These are phyloP conservation scores for Eucalyptus pumila DNA, from an alignment of 345 rosid species.

Conservation along the genomic window DNA sequence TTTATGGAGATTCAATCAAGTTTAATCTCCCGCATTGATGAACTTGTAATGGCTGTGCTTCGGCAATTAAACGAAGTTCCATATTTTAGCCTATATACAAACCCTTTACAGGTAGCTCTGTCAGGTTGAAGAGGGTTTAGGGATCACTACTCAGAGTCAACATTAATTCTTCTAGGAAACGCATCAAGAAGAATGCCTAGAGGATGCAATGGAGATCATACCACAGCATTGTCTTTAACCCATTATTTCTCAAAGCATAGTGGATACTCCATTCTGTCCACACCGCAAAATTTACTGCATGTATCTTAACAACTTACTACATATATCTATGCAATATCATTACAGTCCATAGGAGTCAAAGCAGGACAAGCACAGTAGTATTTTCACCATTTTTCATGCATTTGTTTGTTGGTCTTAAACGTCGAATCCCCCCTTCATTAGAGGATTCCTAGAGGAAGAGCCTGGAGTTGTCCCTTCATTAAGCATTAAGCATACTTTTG, in stretches of 20 bases:
- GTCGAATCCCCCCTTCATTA: neutral
- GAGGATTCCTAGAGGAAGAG: neutral
- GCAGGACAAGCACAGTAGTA: neutral
- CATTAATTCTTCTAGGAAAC: neutral
- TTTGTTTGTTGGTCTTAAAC: neutral
- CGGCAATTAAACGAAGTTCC: neutral
- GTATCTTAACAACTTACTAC: neutral
- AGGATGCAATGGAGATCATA: neutral
- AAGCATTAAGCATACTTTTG: neutral
- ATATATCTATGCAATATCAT: neutral
- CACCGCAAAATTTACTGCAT: neutral
- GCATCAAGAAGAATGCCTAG: neutral
- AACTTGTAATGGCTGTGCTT: neutral
- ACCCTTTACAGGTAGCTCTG: neutral
- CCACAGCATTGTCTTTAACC: neutral
- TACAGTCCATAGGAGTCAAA: neutral
- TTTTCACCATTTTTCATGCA: neutral
- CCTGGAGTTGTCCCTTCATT: neutral
- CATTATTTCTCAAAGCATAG: neutral
- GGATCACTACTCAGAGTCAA: neutral
- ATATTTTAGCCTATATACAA: neutral
- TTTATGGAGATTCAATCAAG: neutral
- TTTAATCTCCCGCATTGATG: neutral
- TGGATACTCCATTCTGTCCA: neutral
- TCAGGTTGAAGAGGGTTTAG: neutral